Evolutionary conservation across 768 basidiomycete species (phyloP).

Genomic region (Auricularia heimuer): DNA sequence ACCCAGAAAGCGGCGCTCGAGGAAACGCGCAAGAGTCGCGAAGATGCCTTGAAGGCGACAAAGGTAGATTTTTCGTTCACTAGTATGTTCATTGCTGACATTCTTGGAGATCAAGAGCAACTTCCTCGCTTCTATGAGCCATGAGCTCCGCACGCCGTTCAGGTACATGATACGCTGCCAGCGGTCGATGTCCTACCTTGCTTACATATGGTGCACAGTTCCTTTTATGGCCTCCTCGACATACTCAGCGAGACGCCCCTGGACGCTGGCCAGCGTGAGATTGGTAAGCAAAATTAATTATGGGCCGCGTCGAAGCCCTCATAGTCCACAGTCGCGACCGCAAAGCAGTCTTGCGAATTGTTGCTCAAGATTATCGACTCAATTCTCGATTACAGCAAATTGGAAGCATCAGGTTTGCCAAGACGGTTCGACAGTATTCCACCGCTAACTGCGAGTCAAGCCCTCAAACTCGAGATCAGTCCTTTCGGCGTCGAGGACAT

Average conservation of each 20-base stretch:
- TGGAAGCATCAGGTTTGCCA: conserved; percentile 56
- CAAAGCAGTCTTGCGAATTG: conserved; percentile 68
- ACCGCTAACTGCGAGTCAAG: conserved; percentile 23
- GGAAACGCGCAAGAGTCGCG: conserved; percentile 56
- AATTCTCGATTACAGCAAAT: conserved; percentile 69
- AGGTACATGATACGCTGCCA: conserved; percentile 30
- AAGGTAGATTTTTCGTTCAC: conserved; percentile 33
- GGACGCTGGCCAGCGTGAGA: conserved; percentile 58
- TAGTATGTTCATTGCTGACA: neutral
- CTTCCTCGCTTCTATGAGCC: conserved; percentile 69
- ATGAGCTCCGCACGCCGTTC: conserved; percentile 69
- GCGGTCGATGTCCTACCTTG: neutral
- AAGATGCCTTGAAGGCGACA: conserved; percentile 65
- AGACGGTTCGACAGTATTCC: neutral
- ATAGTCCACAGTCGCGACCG: conserved; percentile 48
- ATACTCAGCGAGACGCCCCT: conserved; percentile 64
- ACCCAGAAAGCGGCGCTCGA: conserved; percentile 60
- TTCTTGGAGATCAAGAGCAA: conserved; percentile 59
- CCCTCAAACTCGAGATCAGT: conserved; percentile 59
- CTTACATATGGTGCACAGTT: conserved; percentile 27
- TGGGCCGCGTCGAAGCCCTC: neutral
- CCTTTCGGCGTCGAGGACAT: conserved; percentile 62
- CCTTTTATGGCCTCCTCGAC: conserved; percentile 68
- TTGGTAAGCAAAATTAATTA: conserved; percentile 31
- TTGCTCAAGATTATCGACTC: conserved; percentile 74